These are phyloP conservation scores for Claviceps sorghi DNA, from an alignment of 2,329 filamentous ascomycete species.

Conservation along the genomic window DNA sequence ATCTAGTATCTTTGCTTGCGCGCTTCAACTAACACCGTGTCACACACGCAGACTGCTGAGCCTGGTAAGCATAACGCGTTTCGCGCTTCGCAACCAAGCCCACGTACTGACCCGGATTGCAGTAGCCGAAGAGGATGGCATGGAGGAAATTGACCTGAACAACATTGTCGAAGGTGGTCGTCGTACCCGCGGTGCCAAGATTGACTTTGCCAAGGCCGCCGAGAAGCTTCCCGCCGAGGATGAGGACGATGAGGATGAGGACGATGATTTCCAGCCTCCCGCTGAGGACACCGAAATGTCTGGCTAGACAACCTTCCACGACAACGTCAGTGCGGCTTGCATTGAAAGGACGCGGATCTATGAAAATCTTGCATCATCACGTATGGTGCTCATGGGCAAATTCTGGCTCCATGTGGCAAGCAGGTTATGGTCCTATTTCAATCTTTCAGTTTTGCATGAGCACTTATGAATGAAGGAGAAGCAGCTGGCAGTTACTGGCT, in stretches of 20 bases:
- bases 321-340: background rate
- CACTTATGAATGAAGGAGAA: background rate
- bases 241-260: conserved; percentile 71
- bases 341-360: background rate
- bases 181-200: conserved; percentile 81
- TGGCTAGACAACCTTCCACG: conserved; percentile 12
- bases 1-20: background rate
- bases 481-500: background rate
- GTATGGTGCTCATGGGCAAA: background rate
- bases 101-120: background rate
- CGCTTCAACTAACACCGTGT: conserved; percentile 11
- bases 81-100: background rate
- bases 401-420: background rate
- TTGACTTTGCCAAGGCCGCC: conserved; percentile 86
- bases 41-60: conserved; percentile 13
- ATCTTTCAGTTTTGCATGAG: background rate
- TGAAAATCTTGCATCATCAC: background rate
- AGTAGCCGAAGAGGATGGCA: conserved; percentile 52
- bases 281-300: conserved; percentile 57
- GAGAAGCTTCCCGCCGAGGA: conserved; percentile 53
- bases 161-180: conserved; percentile 72
- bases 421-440: background rate
- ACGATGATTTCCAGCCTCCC: conserved; percentile 52
- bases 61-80: conserved; percentile 13
- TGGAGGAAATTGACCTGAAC: conserved; percentile 79